Evolutionary conservation across 352 stramenopile species (phyloP).

Genomic region (Phytophthora pistaciae): DNA sequence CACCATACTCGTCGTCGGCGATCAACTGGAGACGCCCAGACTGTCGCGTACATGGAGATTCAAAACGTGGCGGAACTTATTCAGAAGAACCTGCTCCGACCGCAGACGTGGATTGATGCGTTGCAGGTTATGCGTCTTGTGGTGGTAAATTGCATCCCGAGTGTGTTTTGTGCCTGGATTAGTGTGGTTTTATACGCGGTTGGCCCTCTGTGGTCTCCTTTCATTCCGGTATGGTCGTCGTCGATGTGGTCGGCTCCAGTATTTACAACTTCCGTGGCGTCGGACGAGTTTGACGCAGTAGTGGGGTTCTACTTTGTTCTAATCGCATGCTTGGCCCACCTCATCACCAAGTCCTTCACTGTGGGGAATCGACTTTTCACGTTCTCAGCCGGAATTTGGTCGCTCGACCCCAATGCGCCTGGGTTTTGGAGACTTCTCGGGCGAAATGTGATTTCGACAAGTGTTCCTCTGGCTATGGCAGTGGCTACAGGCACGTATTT

Average conservation of each 20-base stretch:
- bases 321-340: conserved; percentile 30
- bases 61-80: conserved; percentile 40
- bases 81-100: conserved; percentile 38
- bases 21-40: conserved; percentile 14
- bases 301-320: conserved; percentile 40
- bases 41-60: conserved; percentile 26
- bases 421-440: conserved; percentile 8
- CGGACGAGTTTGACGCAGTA: conserved; percentile 20
- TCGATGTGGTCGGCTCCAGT: conserved; percentile 7
- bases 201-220: conserved; percentile 29
- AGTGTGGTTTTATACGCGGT: conserved; percentile 33
- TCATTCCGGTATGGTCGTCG: conserved; percentile 8
- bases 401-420: conserved; percentile 6
- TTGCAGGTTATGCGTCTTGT: conserved; percentile 44
- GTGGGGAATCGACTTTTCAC: conserved; percentile 22
- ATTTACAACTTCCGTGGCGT: not conserved
- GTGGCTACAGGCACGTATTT: not conserved
- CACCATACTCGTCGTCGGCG: conserved; percentile 1
- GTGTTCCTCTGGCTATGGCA: not conserved
- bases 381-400: conserved; percentile 17
- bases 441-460: not conserved
- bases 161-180: conserved; percentile 31
- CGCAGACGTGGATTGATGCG: conserved; percentile 41
- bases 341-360: conserved; percentile 22
- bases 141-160: conserved; percentile 35